Evolutionary conservation across 2,329 filamentous ascomycete species (phyloP).

Genomic region (Epichloe baconii): DNA sequence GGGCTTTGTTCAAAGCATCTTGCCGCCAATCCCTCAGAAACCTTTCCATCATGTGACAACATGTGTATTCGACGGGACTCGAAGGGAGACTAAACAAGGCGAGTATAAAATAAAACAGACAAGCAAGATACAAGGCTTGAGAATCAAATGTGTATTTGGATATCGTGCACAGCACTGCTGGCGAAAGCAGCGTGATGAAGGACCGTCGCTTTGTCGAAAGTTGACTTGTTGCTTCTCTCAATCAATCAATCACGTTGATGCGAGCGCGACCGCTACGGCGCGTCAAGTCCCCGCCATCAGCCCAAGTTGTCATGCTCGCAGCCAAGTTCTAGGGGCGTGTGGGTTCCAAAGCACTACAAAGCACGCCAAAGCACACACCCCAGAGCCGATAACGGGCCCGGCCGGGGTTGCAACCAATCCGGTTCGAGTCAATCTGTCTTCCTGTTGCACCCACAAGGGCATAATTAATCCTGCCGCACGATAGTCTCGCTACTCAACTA

Average conservation of each 20-base stretch:
- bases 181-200: background rate
- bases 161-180: background rate
- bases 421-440: too few relatives aligned
- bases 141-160: too few relatives aligned
- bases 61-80: background rate
- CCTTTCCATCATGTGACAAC: constrained; percentile 57
- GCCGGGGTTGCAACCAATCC: too few relatives aligned
- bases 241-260: background rate
- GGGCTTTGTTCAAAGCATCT: constrained; percentile 88
- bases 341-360: background rate
- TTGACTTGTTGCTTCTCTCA: background rate
- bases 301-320: too few relatives aligned
- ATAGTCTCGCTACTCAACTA: too few relatives aligned
- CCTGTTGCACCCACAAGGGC: too few relatives aligned
- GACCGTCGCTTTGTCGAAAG: background rate
- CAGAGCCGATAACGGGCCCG: too few relatives aligned
- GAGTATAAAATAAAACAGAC: background rate
- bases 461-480: too few relatives aligned
- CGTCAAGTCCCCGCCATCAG: background rate
- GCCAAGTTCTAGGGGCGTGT: background rate
- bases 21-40: constrained; percentile 91
- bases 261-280: background rate
- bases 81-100: background rate
- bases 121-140: background rate
- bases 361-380: background rate